phyloP scores from a whole-genome alignment of 345 rosid genomes.

The Eucalyptus pauciflora region DNA sequence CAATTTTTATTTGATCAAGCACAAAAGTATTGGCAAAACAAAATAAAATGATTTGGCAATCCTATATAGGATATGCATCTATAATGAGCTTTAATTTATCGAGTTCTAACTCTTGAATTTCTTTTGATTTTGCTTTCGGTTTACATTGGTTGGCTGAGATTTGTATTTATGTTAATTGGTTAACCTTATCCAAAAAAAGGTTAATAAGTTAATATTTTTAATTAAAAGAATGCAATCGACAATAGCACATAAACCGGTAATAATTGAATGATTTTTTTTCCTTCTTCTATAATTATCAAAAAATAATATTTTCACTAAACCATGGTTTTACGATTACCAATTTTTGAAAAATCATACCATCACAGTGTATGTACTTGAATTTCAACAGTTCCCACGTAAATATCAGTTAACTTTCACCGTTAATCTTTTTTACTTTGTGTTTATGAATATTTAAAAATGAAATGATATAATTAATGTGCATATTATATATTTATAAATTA shows the following conservation, averaged over 20 bases:
- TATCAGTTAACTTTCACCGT: not conserved
- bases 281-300: not conserved
- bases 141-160: not conserved
- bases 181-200: not conserved
- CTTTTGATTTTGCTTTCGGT: not conserved
- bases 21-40: not conserved
- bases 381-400: not conserved
- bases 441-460: not conserved
- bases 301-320: not conserved
- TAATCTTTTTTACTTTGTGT: not conserved
- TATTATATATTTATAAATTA: not conserved
- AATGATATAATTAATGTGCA: not conserved
- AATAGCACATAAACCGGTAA: not conserved
- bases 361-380: not conserved
- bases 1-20: not conserved
- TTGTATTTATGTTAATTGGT: not conserved
- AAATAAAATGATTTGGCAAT: not conserved
- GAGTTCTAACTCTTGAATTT: not conserved
- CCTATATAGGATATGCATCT: not conserved
- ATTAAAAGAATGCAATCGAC: not conserved
- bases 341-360: not conserved
- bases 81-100: not conserved
- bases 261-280: not conserved
- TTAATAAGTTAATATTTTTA: not conserved
- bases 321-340: not conserved